Base-by-base conservation (phyloP, 1,284 basidiomycete species). In the Pholiota adiposa region DNA sequence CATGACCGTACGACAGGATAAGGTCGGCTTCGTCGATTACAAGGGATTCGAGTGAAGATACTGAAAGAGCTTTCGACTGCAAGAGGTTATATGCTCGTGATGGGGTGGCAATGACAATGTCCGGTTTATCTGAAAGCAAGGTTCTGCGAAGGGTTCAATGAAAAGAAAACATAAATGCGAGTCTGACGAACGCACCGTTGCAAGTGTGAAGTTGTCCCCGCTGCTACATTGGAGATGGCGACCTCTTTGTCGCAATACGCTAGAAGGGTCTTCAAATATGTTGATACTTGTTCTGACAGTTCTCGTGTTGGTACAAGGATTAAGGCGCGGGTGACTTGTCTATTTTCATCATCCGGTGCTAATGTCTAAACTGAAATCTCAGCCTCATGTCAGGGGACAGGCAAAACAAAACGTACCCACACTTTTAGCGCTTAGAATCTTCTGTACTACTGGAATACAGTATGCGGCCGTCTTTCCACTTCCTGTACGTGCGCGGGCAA, bases 11-110 rank as follows among this genome's bases (percentile, higher is more conserved):
- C 0, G 96, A 98, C 8, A 99, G 83, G 57, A 99, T 93, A 27
- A 99, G 85, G 73, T 99, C 97, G 11, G 97, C 97, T 77, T 99
- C 97, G 73, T 99, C 97, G 61, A 99, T 95, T 19, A 97, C 93
- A 14, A 99, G 86, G 16, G 93, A 92, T 58, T 96, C 91, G 23
- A 99, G 79, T 0, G 78, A 80, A 23, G 79, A 70, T 0, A 93
- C 73, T 2, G 80, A 81, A 3, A 96, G 75, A 14, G 89, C 89
- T 77, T 93, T 94, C 25, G 91, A 85, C 71, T 94, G 92, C 1
- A 98, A 79, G 11, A 96, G 82, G 2, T 84, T 78, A 4, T 98
- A 79, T 4, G 90, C 87, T 62, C 93, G 88, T 0, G 95, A 90
- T 12, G 97, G 97, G 0, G 97, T 99, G 1, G 93, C 87, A 51